Evolutionary conservation across 768 basidiomycete species (phyloP).

Genomic region (Mycena rebaudengoi): DNA sequence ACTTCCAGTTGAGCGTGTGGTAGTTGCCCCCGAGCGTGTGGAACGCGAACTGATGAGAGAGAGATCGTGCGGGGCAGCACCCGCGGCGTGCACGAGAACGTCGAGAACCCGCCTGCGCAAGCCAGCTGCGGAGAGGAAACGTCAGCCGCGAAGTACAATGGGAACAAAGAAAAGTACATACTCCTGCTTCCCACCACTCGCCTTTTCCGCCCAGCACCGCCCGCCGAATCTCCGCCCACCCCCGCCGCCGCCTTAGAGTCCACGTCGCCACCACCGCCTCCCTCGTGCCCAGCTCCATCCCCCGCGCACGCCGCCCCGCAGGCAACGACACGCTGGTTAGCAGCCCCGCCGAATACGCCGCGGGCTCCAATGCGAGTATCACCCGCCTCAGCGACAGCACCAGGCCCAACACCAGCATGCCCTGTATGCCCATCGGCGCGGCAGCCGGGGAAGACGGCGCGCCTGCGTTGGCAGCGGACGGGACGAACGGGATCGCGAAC

Average conservation of each 20-base stretch:
- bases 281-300: conserved; percentile 46
- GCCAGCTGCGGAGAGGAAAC: conserved; percentile 58
- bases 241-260: conserved; percentile 60
- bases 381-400: too few species aligned
- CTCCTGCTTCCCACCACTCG: conserved; percentile 41
- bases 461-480: conserved; percentile 43
- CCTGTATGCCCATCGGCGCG: too few species aligned
- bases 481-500: too few species aligned
- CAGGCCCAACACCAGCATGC: too few species aligned
- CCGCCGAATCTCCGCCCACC: conserved; percentile 63
- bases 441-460: too few species aligned
- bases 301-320: too few species aligned
- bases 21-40: conserved; percentile 79
- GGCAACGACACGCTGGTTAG: too few species aligned
- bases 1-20: conserved; percentile 75
- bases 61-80: conserved; percentile 80
- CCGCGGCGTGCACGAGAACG: conserved; percentile 62
- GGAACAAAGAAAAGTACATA: conserved; percentile 33
- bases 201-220: conserved; percentile 23
- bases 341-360: too few species aligned
- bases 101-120: conserved; percentile 84
- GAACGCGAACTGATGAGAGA: conserved; percentile 88
- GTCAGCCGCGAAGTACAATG: conserved; percentile 18
- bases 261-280: conserved; percentile 67
- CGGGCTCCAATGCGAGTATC: too few species aligned